These are phyloP conservation scores for Sporodiniella umbellata DNA, from an alignment of 371 early-diverging fungal genomes.

Conservation along the genomic window DNA sequence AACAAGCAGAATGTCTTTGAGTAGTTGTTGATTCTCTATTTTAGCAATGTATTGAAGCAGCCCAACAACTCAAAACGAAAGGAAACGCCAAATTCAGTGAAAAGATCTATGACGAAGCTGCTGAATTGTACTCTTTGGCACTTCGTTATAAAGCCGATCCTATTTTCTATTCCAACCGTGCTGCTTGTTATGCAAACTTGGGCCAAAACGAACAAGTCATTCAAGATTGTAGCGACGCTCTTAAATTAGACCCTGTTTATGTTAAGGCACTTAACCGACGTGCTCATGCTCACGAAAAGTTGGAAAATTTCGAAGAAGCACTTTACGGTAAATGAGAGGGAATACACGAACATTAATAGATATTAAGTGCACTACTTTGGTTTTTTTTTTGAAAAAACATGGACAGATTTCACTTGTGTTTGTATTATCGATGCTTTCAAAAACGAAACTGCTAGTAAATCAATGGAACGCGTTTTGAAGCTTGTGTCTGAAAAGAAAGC, in stretches of 20 bases:
- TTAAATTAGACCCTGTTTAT: slow-evolving; percentile 73
- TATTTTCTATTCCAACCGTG: slow-evolving; percentile 92
- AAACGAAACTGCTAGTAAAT: slow-evolving; percentile 72
- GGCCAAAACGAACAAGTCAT: slow-evolving; percentile 72
- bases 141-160: slow-evolving; percentile 75
- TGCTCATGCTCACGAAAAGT: slow-evolving; percentile 79
- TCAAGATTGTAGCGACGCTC: slow-evolving; percentile 67
- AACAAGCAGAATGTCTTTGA: no score
- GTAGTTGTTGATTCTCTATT: no score
- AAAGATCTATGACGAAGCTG: slow-evolving; percentile 82
- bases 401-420: slow-evolving; percentile 81
- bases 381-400: background rate
- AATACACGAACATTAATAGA: background rate
- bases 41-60: slow-evolving; percentile 65
- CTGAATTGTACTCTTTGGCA: slow-evolving; percentile 85
- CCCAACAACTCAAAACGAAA: slow-evolving; percentile 74
- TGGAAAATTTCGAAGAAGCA: slow-evolving; percentile 66
- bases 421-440: slow-evolving; percentile 94
- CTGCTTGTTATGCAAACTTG: slow-evolving; percentile 83
- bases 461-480: slow-evolving; percentile 90
- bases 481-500: slow-evolving; percentile 76
- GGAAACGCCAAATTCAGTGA: slow-evolving; percentile 87
- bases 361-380: background rate
- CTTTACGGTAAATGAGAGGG: slow-evolving; percentile 60
- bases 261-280: slow-evolving; percentile 83